Evolutionary conservation across 225 moss, liverwort and hornwort species (phyloP), one percentile per base, ranked within the genome.

Genomic region (Climacium dendroides): DNA sequence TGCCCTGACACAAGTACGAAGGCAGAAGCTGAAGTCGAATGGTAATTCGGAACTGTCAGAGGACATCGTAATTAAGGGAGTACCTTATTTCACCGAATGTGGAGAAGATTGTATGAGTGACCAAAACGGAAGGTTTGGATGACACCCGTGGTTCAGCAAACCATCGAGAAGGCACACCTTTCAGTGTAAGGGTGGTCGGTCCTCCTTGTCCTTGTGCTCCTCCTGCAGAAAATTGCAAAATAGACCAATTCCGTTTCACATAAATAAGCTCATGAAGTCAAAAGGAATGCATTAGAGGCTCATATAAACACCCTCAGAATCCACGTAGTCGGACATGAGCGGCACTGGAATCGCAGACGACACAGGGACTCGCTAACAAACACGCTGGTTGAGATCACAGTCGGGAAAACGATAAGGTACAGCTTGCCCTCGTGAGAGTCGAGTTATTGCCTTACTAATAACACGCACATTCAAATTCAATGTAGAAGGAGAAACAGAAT

Each of bases 81-180:
- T 89, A 93, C 94, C 92, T 93, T 65, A 92, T 91, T 90, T 93
- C 93, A 76, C 92, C 92, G 79, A 94, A 92, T 53, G 87, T 90
- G 35, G 93, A 94, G 85, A 94, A 94, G 61, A 94, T 94, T 34
- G 94, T 94, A 76, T 94, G 94, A 22, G 93, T 94, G 91, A 94
- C 92, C 78, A 93, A 82, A 72, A 93, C 92, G n/a, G 93, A 93
- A 87, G 94, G 92, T 85, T 94, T 94, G 71, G 93, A 94, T 41
- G 94, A 94, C 85, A 94, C 93, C 63, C 94, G 90, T 52, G 94
- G 93, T 83, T 94, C 93, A 58, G 93, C 91, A 77, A 94, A 93
- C 93, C 93, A 94, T 74, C 89, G 93, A 73, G 93, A 94, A 48
- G 94, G 94, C 82, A 92, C 91, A 72, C 90, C 92, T 90, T 89